Percentiles rank a stretch among this genome's conserved stretches.
These are phyloP conservation scores for Trichoderma sp. DNA, from an alignment of 2,329 filamentous ascomycete species.

Conservation along the genomic window DNA sequence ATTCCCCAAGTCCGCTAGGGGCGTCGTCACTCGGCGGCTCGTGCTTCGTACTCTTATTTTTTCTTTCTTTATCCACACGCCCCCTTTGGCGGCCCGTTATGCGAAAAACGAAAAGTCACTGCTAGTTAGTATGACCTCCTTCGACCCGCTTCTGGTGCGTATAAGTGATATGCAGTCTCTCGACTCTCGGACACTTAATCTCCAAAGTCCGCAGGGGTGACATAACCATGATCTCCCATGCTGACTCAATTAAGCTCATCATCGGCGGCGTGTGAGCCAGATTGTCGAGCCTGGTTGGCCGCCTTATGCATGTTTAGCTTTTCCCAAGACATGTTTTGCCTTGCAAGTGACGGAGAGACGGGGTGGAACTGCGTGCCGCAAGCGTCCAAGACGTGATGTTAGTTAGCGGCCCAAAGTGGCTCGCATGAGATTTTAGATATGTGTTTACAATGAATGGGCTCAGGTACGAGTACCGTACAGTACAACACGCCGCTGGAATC, in stretches of 20 bases:
- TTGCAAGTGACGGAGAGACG: not conserved
- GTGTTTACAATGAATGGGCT: not conserved
- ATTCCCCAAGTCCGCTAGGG: not conserved
- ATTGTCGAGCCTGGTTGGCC: slow-evolving; percentile 12
- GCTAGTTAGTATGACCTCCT: not conserved
- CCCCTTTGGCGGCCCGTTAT: not conserved
- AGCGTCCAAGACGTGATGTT: not conserved
- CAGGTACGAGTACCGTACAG: not conserved
- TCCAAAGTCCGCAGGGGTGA: slow-evolving; percentile 12
- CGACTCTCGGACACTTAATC: slow-evolving; percentile 3
- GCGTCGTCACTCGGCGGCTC: not conserved
- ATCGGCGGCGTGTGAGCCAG: slow-evolving; percentile 4
- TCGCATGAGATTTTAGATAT: not conserved
- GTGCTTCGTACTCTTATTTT: not conserved
- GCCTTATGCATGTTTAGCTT: not conserved
- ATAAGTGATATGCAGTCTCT: not conserved
- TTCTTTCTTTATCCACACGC: not conserved
- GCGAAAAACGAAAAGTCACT: not conserved
- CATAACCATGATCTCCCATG: not conserved
- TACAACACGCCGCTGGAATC: not conserved
- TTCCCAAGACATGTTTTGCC: not conserved
- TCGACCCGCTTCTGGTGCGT: slow-evolving; percentile 7
- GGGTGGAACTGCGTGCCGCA: not conserved
- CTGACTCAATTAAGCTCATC: slow-evolving; percentile 11
- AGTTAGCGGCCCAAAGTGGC: not conserved